Percentiles rank a stretch among this genome's conserved stretches.
Evolutionary conservation across 306 rosid genomes (phyloP).

Genomic region (Vachellia collinsii): DNA sequence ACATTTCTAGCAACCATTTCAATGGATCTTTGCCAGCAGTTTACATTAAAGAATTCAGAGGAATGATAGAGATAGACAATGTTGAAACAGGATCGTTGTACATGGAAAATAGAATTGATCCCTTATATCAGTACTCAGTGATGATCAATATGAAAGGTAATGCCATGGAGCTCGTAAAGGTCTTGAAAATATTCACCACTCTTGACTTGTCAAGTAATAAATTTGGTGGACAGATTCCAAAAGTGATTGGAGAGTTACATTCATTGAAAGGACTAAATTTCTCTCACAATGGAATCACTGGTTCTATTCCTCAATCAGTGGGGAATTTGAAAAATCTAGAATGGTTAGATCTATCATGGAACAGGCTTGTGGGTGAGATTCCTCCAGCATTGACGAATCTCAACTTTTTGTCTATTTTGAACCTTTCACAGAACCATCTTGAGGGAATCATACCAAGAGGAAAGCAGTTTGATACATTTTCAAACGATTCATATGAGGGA

Average conservation of each 20-base stretch:
- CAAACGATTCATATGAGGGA: constrained; percentile 5
- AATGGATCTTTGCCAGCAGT: no score
- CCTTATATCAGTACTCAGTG: no score
- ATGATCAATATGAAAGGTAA: constrained; percentile 26
- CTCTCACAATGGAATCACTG: constrained; percentile 29
- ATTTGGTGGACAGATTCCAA: constrained; percentile 37
- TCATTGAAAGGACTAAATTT: constrained; percentile 15
- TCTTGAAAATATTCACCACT: background rate
- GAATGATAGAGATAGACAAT: no score
- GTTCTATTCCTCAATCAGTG: constrained; percentile 26
- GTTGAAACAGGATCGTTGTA: no score
- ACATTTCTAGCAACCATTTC: no score
- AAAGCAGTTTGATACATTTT: constrained; percentile 37
- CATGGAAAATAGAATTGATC: no score
- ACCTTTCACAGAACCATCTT: constrained; percentile 18
- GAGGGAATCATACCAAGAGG: constrained; percentile 31
- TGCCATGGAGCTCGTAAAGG: background rate
- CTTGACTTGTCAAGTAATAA: constrained; percentile 32
- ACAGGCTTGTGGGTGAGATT: background rate
- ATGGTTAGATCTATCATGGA: constrained; percentile 43
- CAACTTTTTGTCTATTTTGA: background rate
- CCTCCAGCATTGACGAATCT: constrained; percentile 21
- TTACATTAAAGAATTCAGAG: no score
- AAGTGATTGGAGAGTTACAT: background rate
- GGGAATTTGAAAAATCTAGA: constrained; percentile 30